Conservation (phyloP, 75 land plant species). For the Selaginella moellendorffii region DNA sequence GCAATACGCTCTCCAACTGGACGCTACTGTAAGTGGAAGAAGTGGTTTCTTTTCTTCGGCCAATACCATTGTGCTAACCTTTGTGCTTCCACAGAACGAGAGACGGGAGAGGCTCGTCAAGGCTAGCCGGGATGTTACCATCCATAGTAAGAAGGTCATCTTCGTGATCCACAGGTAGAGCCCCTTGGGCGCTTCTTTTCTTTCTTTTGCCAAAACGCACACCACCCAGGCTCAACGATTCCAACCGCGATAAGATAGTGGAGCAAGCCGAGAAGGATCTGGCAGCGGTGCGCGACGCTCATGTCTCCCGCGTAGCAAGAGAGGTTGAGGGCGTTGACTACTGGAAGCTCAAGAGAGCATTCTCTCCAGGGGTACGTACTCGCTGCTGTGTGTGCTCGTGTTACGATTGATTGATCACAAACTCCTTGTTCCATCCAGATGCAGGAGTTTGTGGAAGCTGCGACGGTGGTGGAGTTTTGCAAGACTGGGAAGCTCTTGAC, state of each 20-base stretch:
- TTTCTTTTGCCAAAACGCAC: no score
- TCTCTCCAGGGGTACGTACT: constrained; percentile 56
- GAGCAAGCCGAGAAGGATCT: constrained; percentile 69
- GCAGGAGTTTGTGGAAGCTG: constrained; percentile 91
- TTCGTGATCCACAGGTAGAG: constrained; percentile 81
- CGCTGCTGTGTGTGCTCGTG: neutral
- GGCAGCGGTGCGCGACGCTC: constrained; percentile 28
- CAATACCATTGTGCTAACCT: no score
- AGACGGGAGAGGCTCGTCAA: constrained; percentile 82
- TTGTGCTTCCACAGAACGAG: constrained; percentile 76
- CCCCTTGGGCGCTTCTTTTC: no score
- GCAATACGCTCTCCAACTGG: neutral
- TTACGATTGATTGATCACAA: no score
- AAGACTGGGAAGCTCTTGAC: constrained; percentile 50
- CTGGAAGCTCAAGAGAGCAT: constrained; percentile 86
- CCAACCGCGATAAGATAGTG: constrained; percentile 52
- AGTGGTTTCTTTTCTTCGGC: no score
- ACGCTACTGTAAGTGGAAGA: neutral
- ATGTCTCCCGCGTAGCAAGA: constrained; percentile 46
- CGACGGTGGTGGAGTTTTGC: constrained; percentile 56
- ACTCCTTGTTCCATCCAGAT: constrained; percentile 23
- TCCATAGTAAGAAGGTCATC: constrained; percentile 79
- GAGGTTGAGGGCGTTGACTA: constrained; percentile 55
- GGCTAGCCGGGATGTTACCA: constrained; percentile 83
- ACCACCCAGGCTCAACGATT: constrained; percentile 39